Evolutionary conservation across 176 grass and related monocot genomes (phyloP).

Genomic region (Zoysia japonica): DNA sequence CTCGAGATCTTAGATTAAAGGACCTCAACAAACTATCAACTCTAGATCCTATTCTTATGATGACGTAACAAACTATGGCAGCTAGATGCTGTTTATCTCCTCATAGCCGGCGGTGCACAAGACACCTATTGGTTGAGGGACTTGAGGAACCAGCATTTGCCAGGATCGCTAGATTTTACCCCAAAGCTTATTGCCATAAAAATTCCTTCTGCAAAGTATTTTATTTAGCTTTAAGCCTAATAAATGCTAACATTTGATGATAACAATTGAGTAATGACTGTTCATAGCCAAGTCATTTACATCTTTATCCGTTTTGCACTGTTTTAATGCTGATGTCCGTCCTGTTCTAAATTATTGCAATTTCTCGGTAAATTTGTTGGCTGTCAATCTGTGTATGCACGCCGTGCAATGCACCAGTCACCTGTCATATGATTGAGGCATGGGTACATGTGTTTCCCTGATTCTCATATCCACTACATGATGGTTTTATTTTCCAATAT

Average conservation of each 20-base stretch:
- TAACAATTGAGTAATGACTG: neutral
- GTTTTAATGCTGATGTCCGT: neutral
- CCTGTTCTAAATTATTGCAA: neutral
- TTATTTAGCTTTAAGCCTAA: slow-evolving; percentile 1
- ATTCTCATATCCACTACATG: slow-evolving; percentile 8
- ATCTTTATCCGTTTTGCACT: slow-evolving; percentile 12
- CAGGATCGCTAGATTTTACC: neutral
- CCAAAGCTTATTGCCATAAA: neutral
- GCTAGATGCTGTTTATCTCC: no score
- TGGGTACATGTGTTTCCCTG: slow-evolving; percentile 6
- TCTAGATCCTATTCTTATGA: no score
- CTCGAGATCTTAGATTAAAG: no score
- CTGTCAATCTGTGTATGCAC: slow-evolving; percentile 9
- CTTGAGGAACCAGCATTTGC: neutral
- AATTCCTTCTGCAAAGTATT: neutral
- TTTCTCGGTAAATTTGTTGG: neutral
- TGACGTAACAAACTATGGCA: no score
- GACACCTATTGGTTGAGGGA: neutral
- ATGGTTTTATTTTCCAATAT: slow-evolving; percentile 7
- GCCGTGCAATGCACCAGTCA: neutral
- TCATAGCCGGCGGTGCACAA: no score
- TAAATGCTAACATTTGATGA: neutral
- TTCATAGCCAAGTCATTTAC: neutral
- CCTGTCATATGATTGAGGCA: slow-evolving; percentile 27
- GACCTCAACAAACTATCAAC: no score